Percentiles rank a stretch among this genome's conserved stretches.
phyloP scores from a whole-genome alignment of 2,329 filamentous ascomycete genomes.

The Epichloe typhina region DNA sequence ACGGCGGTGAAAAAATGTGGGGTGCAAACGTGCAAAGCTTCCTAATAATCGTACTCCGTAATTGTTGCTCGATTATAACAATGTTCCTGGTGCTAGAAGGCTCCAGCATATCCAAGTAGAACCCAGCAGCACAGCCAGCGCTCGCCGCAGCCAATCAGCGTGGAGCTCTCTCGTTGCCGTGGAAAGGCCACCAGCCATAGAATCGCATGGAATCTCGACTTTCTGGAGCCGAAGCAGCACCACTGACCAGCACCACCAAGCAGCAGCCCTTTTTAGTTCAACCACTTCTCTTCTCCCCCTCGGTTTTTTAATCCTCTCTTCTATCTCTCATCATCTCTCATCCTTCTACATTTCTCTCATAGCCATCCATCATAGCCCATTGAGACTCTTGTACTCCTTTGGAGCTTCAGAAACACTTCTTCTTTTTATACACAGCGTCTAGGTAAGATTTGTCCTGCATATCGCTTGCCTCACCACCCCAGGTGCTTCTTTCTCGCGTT shows the following conservation, averaged over 20 bases:
- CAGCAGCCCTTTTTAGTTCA: slow-evolving; percentile 23
- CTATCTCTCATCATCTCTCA: slow-evolving; percentile 10
- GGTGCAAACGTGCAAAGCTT: no score
- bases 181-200: slow-evolving; percentile 22
- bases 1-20: no score
- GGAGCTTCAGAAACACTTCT: slow-evolving; percentile 4
- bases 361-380: slow-evolving; percentile 7
- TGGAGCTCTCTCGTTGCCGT: slow-evolving; percentile 9
- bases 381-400: slow-evolving; percentile 10
- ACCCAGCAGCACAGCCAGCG: not conserved
- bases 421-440: slow-evolving; percentile 9
- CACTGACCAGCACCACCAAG: slow-evolving; percentile 6
- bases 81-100: slow-evolving; percentile 12
- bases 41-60: no score
- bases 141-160: slow-evolving; percentile 15
- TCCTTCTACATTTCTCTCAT: slow-evolving; percentile 6
- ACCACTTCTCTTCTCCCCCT: slow-evolving; percentile 12
- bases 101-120: slow-evolving; percentile 10
- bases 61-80: not conserved
- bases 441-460: slow-evolving; percentile 9
- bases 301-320: slow-evolving; percentile 12
- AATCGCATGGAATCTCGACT: slow-evolving; percentile 33
- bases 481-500: not conserved
- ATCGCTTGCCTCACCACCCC: not conserved
- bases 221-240: slow-evolving; percentile 12